Evolutionary conservation across 2,329 filamentous ascomycete species (phyloP).

Genomic region (Aspergillus sp.): DNA sequence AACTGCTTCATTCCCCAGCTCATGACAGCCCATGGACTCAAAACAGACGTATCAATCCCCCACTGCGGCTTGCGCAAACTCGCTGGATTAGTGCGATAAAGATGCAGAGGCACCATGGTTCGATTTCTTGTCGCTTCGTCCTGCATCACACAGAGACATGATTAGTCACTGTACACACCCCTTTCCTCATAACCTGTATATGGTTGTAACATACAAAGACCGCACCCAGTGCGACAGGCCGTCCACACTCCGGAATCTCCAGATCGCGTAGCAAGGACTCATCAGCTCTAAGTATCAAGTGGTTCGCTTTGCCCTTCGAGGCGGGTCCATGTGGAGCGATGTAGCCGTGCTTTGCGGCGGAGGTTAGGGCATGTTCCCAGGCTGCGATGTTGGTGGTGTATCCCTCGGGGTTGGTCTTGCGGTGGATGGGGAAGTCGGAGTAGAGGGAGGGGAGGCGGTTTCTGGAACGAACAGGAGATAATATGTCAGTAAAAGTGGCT

Average conservation of each 20-base stretch:
- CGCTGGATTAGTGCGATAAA: conserved; percentile 66
- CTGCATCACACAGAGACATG: conserved; percentile 26
- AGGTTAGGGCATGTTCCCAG: conserved; percentile 75
- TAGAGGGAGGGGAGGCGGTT: conserved; percentile 82
- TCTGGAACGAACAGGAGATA: conserved; percentile 32
- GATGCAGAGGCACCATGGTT: conserved; percentile 69
- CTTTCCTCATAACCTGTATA: background rate
- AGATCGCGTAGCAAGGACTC: conserved; percentile 70
- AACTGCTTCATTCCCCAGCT: conserved; percentile 74
- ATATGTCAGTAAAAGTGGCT: background rate
- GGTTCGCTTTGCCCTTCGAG: conserved; percentile 40
- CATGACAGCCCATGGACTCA: conserved; percentile 69
- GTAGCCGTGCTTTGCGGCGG: conserved; percentile 66
- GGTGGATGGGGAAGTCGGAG: conserved; percentile 78
- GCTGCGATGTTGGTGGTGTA: conserved; percentile 77
- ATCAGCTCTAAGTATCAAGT: conserved; percentile 55
- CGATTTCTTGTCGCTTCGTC: conserved; percentile 70
- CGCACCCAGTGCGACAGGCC: conserved; percentile 75
- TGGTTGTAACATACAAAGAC: conserved; percentile 59
- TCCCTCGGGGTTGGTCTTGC: conserved; percentile 78
- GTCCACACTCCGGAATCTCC: conserved; percentile 75
- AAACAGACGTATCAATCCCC: conserved; percentile 49
- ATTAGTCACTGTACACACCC: background rate
- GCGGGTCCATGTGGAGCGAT: conserved; percentile 44
- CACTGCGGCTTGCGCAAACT: conserved; percentile 74